phyloP scores from a whole-genome alignment of 768 basidiomycete genomes.

The Termitomyces sp. region DNA sequence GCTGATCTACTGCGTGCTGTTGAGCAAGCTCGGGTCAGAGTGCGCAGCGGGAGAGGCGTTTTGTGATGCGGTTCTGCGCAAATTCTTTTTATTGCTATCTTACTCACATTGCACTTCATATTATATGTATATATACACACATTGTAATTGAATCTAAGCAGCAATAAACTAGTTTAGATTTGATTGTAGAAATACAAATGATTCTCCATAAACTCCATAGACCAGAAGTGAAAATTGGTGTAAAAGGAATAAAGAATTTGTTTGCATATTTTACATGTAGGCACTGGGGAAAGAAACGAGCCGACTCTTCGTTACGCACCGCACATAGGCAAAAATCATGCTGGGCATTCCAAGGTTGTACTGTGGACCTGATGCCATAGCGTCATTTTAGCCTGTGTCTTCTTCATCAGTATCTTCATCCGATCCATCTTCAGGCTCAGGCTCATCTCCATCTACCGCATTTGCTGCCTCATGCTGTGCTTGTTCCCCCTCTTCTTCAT shows the following conservation, averaged over 20 bases:
- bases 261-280: not conserved
- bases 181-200: not conserved
- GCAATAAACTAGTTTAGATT: not conserved
- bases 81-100: not conserved
- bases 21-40: conserved; percentile 45
- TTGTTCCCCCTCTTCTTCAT: conserved; percentile 16
- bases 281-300: not conserved
- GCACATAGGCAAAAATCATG: not conserved
- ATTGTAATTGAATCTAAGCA: not conserved
- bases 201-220: not conserved
- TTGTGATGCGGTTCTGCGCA: not conserved
- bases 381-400: conserved; percentile 5
- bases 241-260: not conserved
- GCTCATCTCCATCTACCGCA: not conserved
- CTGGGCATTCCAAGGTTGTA: not conserved
- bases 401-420: conserved; percentile 3
- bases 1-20: conserved; percentile 59
- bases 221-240: not conserved
- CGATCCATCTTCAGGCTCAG: conserved; percentile 14
- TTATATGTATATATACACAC: not conserved
- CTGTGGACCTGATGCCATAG: not conserved
- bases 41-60: conserved; percentile 16
- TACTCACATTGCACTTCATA: not conserved
- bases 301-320: not conserved
- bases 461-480: conserved; percentile 19